Evolutionary conservation across 2,329 filamentous ascomycete genomes (phyloP).

Genomic region (Tolypocladium pustulatum): DNA sequence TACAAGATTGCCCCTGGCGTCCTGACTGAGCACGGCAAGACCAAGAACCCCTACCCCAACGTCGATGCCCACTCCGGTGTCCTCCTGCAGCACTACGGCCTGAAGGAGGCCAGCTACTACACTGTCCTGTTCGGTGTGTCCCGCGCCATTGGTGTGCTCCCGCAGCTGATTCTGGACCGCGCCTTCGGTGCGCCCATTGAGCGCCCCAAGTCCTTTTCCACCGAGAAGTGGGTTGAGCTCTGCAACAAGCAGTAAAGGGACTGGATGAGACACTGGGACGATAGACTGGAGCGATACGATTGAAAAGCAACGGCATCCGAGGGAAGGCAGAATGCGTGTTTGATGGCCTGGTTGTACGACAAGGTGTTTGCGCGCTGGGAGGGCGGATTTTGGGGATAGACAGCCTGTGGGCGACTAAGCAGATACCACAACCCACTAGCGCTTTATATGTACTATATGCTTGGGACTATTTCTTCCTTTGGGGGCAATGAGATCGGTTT

Average conservation of each 20-base stretch:
- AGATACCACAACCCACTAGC: constrained; percentile 9
- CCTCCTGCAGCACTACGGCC: constrained; percentile 97
- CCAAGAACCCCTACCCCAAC: constrained; percentile 99
- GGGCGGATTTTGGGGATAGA: constrained; percentile 5
- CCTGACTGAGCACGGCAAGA: constrained; percentile 99
- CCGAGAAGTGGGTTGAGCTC: constrained; percentile 91
- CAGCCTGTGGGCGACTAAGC: constrained; percentile 9
- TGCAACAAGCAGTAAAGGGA: constrained; percentile 69
- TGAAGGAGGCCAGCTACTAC: constrained; percentile 99
- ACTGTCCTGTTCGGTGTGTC: constrained; percentile 99
- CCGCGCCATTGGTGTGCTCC: constrained; percentile 93
- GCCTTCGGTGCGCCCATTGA: constrained; percentile 95
- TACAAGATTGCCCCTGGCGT: constrained; percentile 99
- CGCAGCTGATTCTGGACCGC: constrained; percentile 99
- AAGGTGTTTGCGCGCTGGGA: constrained; percentile 1
- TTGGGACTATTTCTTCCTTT: constrained; percentile 9
- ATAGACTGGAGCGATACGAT: background rate
- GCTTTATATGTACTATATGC: constrained; percentile 13
- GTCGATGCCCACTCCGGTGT: constrained; percentile 98
- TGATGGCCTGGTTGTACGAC: background rate
- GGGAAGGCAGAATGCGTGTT: background rate
- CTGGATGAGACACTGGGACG: background rate
- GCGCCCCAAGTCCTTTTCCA: constrained; percentile 98
- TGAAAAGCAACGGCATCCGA: background rate
- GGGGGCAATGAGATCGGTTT: constrained; percentile 8